Evolutionary conservation across 75 land plant species (phyloP).

Genomic region (Isoetes taiwanensis): DNA sequence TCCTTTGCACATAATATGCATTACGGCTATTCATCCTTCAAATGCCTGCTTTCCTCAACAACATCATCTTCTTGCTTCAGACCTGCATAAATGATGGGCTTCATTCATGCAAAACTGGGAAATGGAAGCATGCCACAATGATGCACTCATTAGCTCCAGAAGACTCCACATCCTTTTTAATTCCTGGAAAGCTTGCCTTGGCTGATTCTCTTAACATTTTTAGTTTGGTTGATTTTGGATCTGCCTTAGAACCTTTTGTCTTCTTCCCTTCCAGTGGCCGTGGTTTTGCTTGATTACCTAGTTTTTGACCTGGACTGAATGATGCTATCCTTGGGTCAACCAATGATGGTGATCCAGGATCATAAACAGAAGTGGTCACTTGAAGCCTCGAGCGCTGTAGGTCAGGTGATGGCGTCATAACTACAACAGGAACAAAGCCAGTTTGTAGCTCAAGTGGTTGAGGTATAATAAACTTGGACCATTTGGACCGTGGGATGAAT

Average conservation of each 20-base stretch:
- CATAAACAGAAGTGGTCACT: slow-evolving; percentile 19
- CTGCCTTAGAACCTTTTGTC: slow-evolving; percentile 21
- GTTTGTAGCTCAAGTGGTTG: slow-evolving; percentile 19
- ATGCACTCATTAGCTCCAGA: too few species aligned
- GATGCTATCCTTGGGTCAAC: slow-evolving; percentile 6
- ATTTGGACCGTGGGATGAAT: slow-evolving; percentile 25
- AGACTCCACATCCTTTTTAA: slow-evolving; percentile 23
- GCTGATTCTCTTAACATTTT: slow-evolving; percentile 61
- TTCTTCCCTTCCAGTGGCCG: slow-evolving; percentile 26
- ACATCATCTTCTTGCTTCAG: too few species aligned
- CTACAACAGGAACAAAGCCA: slow-evolving; percentile 25
- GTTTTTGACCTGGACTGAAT: neutral
- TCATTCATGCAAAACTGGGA: too few species aligned
- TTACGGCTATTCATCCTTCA: too few species aligned
- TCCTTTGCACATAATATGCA: too few species aligned
- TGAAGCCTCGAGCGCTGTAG: slow-evolving; percentile 12
- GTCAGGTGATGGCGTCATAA: neutral
- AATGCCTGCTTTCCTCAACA: too few species aligned
- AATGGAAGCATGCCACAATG: too few species aligned
- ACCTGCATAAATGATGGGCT: too few species aligned
- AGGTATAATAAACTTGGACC: slow-evolving; percentile 12
- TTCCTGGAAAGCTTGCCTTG: slow-evolving; percentile 44
- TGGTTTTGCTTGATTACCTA: neutral
- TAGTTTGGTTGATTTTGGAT: slow-evolving; percentile 47
- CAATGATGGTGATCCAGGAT: slow-evolving; percentile 25